Base-by-base conservation (phyloP, 2,329 filamentous ascomycete genomes). In the Aspergillus uvarum region DNA sequence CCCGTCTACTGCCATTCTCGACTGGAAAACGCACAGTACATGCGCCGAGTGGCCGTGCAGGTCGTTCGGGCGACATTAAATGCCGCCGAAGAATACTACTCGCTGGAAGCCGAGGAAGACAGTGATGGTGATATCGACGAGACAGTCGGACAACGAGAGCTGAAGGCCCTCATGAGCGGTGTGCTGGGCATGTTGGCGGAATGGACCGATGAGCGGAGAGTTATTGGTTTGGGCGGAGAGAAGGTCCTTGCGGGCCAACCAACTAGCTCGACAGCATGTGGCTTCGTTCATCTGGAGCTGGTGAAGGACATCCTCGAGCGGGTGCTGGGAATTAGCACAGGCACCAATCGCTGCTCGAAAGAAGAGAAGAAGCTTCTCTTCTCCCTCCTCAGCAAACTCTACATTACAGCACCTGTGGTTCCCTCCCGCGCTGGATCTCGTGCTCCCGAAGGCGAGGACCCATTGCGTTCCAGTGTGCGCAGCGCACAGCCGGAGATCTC, bases 1-100 rank as follows among this genome's bases (percentile, higher is more conserved):
- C 94, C 94, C 0, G 93, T 97, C 0, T 98, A 96, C 79, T 95
- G 91, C 75, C 96, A 94, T 76, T 93, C 90, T 7, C 85, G 91
- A 3, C 76, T 87, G 4, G 89, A 91, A 64, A 96, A 97, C 70
- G 92, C 95, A 64, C 85, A 89, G 29, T 83, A 92, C 35, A 92
- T 98, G 89, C 86, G 87, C 6, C 79, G 81, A 19, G 85, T 97
- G 21, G 85, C 89, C 0, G 84, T 94, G 2, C 85, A 89, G 26
- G 87, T 92, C 0, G 79, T 98, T 10, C 88, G 92, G 64, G 86
- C 88, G 12, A 83, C 96, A 0, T 71, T 83, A 56, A 77, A 81
- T 44, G 77, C 82, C 31, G 81, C 81, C 2, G 85, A 87, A 51
- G 85, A 86, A 7, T 85, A 89, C 69, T 89, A 89, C 60, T 81